Conservation (phyloP, 1,284 basidiomycete species). For the Microbotryum silenes-acaulis region DNA sequence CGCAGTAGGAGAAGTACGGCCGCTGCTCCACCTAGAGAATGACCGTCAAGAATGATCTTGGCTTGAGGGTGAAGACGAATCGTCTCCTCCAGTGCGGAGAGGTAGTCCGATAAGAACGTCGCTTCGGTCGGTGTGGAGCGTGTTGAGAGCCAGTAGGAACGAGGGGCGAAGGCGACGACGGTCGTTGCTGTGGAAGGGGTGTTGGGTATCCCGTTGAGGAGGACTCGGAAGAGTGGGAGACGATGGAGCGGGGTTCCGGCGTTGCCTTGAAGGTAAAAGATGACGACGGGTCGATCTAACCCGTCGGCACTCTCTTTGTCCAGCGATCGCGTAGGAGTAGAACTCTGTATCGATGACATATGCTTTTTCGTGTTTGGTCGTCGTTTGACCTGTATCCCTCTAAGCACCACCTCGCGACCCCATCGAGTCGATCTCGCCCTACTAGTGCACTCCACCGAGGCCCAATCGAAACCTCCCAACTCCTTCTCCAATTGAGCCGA, state of each 20-base stretch:
- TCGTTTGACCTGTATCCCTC: slow-evolving; percentile 29
- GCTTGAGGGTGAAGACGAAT: slow-evolving; percentile 39
- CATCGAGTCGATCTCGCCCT: slow-evolving; percentile 1
- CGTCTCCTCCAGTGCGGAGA: slow-evolving; percentile 39
- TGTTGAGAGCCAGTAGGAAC: slow-evolving; percentile 47
- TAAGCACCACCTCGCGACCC: slow-evolving; percentile 2
- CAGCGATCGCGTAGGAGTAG: not conserved
- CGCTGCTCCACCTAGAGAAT: slow-evolving; percentile 49
- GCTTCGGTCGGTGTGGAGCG: slow-evolving; percentile 41
- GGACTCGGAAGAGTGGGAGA: slow-evolving; percentile 46
- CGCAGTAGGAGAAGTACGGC: slow-evolving; percentile 43
- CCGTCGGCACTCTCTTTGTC: not conserved
- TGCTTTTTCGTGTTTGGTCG: too few species aligned
- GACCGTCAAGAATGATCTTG: slow-evolving; percentile 47
- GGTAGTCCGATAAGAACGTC: slow-evolving; percentile 46
- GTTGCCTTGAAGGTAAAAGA: slow-evolving; percentile 49
- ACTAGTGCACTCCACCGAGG: slow-evolving; percentile 39
- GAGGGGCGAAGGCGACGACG: slow-evolving; percentile 44
- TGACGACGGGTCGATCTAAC: slow-evolving; percentile 31
- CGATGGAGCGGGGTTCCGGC: slow-evolving; percentile 50
- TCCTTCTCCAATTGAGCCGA: not conserved
- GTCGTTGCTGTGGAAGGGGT: slow-evolving; percentile 17
- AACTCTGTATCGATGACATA: slow-evolving; percentile 37
- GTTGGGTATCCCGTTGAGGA: slow-evolving; percentile 30
- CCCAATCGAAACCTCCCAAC: slow-evolving; percentile 36